Evolutionary conservation across 2,329 filamentous ascomycete genomes (phyloP), one percentile per base, ranked within the genome.

Genomic region (Endothia cerciana): DNA sequence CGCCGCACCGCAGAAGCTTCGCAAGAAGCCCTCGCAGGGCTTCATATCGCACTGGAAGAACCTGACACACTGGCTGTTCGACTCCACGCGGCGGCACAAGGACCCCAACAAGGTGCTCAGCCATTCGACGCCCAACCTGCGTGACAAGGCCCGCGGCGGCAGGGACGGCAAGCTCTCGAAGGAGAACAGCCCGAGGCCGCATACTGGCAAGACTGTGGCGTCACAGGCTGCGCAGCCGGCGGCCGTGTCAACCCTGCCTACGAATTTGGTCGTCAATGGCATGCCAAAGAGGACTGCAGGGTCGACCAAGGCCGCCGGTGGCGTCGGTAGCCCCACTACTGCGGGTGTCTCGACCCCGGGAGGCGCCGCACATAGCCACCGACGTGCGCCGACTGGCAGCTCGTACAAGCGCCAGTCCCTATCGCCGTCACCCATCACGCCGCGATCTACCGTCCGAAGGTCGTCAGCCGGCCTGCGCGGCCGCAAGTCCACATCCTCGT

Each of bases 401-500:
- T 78, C 74, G n/a, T 87, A 88, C 73, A 90, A 90, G 72, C 87
- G 93, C 19, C 91, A 93, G 68, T 97, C 93, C 0, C 80, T 96
- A 11, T 97, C 93, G 0, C 95, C 95, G 0, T 90, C 89, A 2
- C 94, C 95, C 0, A 77, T 97, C 49, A 98, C 95, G 0, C 94
- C 95, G 3, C 90, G 93, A 47, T 93, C 92, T 5, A 92, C 91
- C 0, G 91, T 96, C 72, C 89, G 95, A 13, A 90, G 93, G 43
- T 88, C 92, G 2, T 97, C 93, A 5, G 87, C 85, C 53, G 94
- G 94, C 38, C 85, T 98, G 55, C 88, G 94, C 36, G 94, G 95
- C 45, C 88, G 95, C 68, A 98, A 98, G 76, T 98, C 94, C 0
- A 99, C 95, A 0, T 97, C 93, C 0, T 97, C 93, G 0, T 98